Percentiles rank a stretch among this genome's conserved stretches.
Conservation (phyloP, 208 protist genomes). For the Trypanosoma melophagium region DNA sequence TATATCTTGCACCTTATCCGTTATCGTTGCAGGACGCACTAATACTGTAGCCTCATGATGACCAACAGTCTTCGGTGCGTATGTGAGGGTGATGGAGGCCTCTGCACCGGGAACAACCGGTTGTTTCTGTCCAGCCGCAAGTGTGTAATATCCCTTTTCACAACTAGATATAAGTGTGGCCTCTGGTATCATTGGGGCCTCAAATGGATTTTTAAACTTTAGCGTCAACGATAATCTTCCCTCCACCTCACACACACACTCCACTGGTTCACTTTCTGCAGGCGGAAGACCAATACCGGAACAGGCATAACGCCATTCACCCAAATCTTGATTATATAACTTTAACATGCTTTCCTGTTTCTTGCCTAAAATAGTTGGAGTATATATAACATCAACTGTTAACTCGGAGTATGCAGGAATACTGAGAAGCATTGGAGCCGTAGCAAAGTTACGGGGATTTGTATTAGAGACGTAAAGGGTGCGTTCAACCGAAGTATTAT, state of each 20-base stretch:
- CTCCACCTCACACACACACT: conserved; percentile 56
- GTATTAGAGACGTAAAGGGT: conserved; percentile 57
- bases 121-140: conserved; percentile 24
- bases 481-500: conserved; percentile 57
- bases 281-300: conserved; percentile 67
- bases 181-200: conserved; percentile 36
- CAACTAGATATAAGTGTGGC: conserved; percentile 34
- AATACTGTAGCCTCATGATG: conserved; percentile 56
- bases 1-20: conserved; percentile 37
- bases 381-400: conserved; percentile 73
- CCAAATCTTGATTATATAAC: conserved; percentile 62
- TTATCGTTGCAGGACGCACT: conserved; percentile 38
- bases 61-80: conserved; percentile 61
- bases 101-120: conserved; percentile 44
- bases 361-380: conserved; percentile 65
- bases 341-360: conserved; percentile 55
- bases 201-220: conserved; percentile 80
- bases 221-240: conserved; percentile 39
- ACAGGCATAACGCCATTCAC: conserved; percentile 82
- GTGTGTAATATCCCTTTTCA: conserved; percentile 30
- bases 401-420: conserved; percentile 57
- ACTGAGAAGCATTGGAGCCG: conserved; percentile 37
- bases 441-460: conserved; percentile 66
- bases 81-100: conserved; percentile 55
- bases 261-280: conserved; percentile 35